Evolutionary conservation across 192 early-diverging fungal genomes (phyloP), one percentile per base, ranked within the genome.

Genomic region (Coemansia sp.): DNA sequence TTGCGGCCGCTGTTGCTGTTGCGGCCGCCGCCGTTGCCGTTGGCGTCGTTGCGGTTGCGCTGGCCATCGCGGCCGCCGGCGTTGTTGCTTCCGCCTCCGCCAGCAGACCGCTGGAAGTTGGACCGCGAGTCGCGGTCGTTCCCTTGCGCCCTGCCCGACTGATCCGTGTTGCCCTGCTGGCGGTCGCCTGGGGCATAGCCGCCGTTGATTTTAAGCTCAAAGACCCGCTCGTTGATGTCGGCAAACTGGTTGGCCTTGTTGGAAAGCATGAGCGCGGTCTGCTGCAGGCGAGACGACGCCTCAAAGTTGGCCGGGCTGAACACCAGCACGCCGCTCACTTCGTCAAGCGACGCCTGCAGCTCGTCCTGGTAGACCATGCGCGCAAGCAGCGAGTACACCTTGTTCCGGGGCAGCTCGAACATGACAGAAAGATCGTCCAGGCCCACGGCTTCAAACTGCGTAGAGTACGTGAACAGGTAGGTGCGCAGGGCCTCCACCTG

Each of bases 341-440:
- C 88, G 70, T 96, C 90, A 46, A 98, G 80, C 28, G 87, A 88
- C 31, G 92, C 97, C 40, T 85, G 73, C 20, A 99, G 69, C 77
- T 99, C 93, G 60, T 91, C 90, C 63, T 85, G 84, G 76, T 89
- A 91, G 59, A 99, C 92, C 93, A 99, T 92, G 80, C 93, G 90
- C 43, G 93, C 83, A 9, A 96, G 81, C 62, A 95, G 85, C 7
- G 85, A 64, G 53, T 87, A 71, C 21, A 94, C 91, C 50, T 66
- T 70, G 43, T 57, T 20, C 11, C 75, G 47, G 15, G 86, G 74
- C 40, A 99, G 80, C 51, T 81, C 84, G 73, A 99, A 99, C 94
- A 97, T 97, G 42, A 70, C 59, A 11, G 87, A 76, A 23, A 99
- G 85, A 55, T 90, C 86, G 5, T 82, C 82, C 47, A 98, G 76